Evolutionary conservation across 768 basidiomycete genomes (phyloP).

Genomic region (Obba rivulosa): DNA sequence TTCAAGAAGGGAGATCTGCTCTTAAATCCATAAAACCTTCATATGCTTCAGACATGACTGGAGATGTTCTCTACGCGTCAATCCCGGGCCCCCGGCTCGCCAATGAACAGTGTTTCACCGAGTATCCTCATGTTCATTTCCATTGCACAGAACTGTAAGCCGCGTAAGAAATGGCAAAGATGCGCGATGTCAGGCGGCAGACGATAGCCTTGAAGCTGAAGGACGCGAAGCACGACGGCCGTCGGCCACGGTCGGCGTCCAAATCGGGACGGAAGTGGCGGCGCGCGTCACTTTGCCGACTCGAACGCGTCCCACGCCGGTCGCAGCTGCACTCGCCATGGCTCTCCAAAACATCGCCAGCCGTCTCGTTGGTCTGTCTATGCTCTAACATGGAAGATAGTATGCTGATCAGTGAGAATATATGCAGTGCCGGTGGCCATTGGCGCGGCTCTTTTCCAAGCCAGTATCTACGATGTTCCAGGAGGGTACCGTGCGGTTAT

Average conservation of each 20-base stretch:
- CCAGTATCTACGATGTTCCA: conserved; percentile 57
- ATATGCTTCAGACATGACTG: too few species aligned
- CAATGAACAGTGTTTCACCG: too few species aligned
- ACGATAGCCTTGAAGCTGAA: too few species aligned
- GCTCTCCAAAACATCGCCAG: conserved; percentile 44
- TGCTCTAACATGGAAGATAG: neutral
- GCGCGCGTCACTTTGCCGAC: neutral
- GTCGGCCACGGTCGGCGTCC: neutral
- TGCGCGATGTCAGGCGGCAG: too few species aligned
- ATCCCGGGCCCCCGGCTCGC: too few species aligned
- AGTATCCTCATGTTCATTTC: too few species aligned
- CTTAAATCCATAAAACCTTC: neutral
- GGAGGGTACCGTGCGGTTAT: conserved; percentile 93
- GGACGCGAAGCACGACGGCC: too few species aligned
- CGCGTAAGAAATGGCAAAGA: too few species aligned
- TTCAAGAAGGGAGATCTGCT: conserved; percentile 45
- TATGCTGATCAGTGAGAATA: neutral
- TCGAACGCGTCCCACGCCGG: neutral
- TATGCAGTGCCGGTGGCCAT: conserved; percentile 59
- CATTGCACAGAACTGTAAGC: too few species aligned
- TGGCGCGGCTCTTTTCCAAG: conserved; percentile 38
- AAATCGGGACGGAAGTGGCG: too few species aligned
- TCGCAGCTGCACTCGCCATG: conserved; percentile 30
- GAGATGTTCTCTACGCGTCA: too few species aligned
- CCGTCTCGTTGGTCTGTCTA: conserved; percentile 42